Evolutionary conservation across 169 alveolate species (phyloP).

Genomic region (Eimeria acervulina): DNA sequence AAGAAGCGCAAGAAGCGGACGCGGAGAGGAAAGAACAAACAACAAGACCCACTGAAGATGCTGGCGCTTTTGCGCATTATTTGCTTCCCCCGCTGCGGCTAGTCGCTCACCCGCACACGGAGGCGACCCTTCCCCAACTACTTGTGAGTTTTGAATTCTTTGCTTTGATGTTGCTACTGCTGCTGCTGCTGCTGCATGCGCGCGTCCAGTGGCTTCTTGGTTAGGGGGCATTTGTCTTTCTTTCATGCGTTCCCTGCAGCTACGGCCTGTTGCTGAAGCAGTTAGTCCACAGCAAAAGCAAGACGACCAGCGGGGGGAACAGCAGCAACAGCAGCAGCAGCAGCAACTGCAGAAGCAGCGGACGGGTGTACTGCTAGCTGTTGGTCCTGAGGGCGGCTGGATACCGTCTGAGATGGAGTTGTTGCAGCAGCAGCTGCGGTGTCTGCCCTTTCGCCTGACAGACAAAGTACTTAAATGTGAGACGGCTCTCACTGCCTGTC

Average conservation of each 20-base stretch:
- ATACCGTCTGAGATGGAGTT: slow-evolving; percentile 47
- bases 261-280: slow-evolving; percentile 1
- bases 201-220: background rate
- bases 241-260: background rate
- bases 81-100: slow-evolving; percentile 63
- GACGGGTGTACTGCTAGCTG: slow-evolving; percentile 73
- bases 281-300: slow-evolving; percentile 4
- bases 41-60: background rate
- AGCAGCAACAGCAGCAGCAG: slow-evolving; percentile 12
- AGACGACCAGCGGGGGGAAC: background rate
- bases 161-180: background rate
- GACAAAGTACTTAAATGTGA: slow-evolving; percentile 78
- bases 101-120: slow-evolving; percentile 43
- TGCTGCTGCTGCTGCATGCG: slow-evolving; percentile 34
- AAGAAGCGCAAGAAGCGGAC: background rate
- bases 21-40: background rate
- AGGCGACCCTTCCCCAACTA: slow-evolving; percentile 13
- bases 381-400: slow-evolving; percentile 84
- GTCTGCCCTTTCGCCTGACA: slow-evolving; percentile 48
- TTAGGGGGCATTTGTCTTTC: background rate
- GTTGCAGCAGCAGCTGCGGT: slow-evolving; percentile 74
- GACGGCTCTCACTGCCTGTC: slow-evolving; percentile 68
- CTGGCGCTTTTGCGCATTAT: background rate
- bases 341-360: slow-evolving; percentile 28
- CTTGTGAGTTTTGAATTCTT: background rate